Evolutionary conservation across 75 land plant species (phyloP), one percentile per base, ranked within the genome.

Genomic region (Azolla pinnata): DNA sequence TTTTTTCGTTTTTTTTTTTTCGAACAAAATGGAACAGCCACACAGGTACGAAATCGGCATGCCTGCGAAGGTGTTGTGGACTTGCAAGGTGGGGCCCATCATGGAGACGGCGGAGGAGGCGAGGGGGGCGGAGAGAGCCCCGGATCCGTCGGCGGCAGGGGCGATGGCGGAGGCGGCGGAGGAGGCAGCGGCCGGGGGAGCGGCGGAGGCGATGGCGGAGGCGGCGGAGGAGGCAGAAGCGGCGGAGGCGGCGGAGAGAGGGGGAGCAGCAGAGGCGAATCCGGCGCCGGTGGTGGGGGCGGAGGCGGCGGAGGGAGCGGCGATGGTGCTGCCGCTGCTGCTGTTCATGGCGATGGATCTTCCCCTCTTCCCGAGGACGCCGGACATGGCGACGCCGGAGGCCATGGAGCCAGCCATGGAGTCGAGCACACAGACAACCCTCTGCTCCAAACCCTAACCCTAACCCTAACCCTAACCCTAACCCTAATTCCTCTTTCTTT

Each of bases 51-150:
- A 4, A 50, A 31, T 45, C 33, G 10, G 31, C 62, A 58, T 42
- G 84, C 93, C 93, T 25, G 85, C 87, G 58, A 90, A 86, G 35
- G 81, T 61, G 58, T 53, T 63, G 54, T 74, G 81, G 20, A 90
- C 71, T 52, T 90, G 96, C 29, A 90, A 81, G 20, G 90, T 67
- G 0, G 96, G 96, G 25, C 96, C 96, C 42, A 90, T 67, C 44
- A 77, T 75, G 23, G 73, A 58, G 2, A 79, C 56, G 0, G 85
- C 78, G 3, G 90, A 79, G 1, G 90, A 79, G 0, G 59, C 54
- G 0, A 75, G 17, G 8, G 56, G 57, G 1, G 62, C 47, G 40
- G 44, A 34, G 8, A 44, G 62, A 20, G 71, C 78, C 0, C 33
- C 44, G 5, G 76, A 69, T 0, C 67, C 71, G 8, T 65, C 72